Evolutionary conservation across 768 basidiomycete genomes (phyloP).

Genomic region (Postia placenta): DNA sequence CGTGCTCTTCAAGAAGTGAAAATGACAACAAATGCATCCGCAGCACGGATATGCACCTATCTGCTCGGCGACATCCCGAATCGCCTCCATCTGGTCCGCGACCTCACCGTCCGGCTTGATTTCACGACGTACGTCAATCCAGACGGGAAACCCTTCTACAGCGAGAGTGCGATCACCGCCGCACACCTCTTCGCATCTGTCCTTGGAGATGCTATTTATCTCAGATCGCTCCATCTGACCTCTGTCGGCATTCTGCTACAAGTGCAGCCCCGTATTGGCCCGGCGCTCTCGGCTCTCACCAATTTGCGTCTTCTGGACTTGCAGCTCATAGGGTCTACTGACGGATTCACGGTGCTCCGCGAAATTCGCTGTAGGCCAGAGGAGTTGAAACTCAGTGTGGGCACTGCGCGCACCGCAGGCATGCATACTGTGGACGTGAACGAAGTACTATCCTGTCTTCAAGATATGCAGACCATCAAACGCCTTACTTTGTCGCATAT

Average conservation of each 20-base stretch:
- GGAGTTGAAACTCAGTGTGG: not conserved
- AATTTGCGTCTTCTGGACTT: too few relatives aligned
- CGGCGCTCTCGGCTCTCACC: not conserved
- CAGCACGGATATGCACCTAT: not conserved
- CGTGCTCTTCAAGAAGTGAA: not conserved
- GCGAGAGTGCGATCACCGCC: not conserved
- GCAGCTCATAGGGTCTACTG: too few relatives aligned
- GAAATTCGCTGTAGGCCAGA: too few relatives aligned
- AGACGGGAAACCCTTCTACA: not conserved
- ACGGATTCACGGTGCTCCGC: too few relatives aligned
- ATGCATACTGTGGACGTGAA: too few relatives aligned
- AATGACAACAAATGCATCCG: not conserved
- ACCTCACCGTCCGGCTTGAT: not conserved
- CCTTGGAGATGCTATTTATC: not conserved
- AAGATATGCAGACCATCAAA: not conserved
- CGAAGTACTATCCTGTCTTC: too few relatives aligned
- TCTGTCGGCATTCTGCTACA: not conserved
- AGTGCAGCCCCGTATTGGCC: not conserved
- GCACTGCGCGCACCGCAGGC: not conserved
- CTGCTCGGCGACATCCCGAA: not conserved
- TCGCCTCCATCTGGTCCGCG: not conserved
- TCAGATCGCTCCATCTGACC: not conserved
- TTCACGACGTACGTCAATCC: not conserved
- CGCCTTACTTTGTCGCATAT: too few relatives aligned
- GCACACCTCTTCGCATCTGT: not conserved